phyloP scores from a whole-genome alignment of 306 rosid genomes.

The Morella rubra region DNA sequence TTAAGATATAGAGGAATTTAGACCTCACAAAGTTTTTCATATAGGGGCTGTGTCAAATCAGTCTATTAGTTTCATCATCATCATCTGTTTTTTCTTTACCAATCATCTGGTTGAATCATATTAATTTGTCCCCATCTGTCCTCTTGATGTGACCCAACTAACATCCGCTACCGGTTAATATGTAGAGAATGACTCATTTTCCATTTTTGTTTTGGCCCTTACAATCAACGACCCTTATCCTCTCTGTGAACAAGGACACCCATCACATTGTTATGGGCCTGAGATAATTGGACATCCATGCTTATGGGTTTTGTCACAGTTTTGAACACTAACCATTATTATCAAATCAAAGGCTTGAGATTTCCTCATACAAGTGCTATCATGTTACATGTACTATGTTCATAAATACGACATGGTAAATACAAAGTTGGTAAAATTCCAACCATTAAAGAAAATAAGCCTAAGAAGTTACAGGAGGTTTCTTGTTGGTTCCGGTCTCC shows the following conservation, averaged over 20 bases:
- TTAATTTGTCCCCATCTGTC: not conserved
- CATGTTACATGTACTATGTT: no score
- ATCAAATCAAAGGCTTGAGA: no score
- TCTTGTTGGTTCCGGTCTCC: slow-evolving; percentile 11
- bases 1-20: not conserved
- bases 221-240: not conserved
- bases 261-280: no score
- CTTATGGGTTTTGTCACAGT: no score
- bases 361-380: no score
- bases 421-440: no score
- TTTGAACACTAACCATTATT: no score
- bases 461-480: slow-evolving; percentile 34
- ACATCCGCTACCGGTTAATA: not conserved
- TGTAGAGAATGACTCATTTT: not conserved
- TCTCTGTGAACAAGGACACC: not conserved
- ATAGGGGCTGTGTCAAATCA: not conserved
- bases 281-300: no score
- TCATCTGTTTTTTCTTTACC: not conserved
- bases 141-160: not conserved
- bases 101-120: not conserved
- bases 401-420: no score
- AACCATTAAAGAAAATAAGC: no score
- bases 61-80: not conserved
- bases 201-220: not conserved
- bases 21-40: not conserved